Base-by-base conservation (phyloP, 2,329 filamentous ascomycete genomes). In the Fusarium penzigii region DNA sequence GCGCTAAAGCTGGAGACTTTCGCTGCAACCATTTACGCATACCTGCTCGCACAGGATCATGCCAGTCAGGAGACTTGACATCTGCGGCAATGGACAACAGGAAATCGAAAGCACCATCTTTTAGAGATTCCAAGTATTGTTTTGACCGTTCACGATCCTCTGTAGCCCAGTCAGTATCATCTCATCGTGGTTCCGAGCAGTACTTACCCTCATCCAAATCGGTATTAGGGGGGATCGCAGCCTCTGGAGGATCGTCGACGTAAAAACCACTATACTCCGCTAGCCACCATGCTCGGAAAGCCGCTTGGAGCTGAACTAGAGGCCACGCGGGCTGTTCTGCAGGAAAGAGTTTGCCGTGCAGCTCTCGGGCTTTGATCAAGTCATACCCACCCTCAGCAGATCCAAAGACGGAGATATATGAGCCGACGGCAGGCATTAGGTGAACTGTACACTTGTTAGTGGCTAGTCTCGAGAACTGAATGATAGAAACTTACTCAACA, bases 261-360 rank as follows among this genome's bases (percentile, higher is more conserved):
- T 92, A 96, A 78, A 91, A 90, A 3, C 91, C 90, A 60, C 90
- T 94, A 72, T 97, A 97, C 66, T 97, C 92, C 32, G 90, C 87
- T 43, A 97, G 81, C 94, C 94, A 99, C 81, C 90, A 92, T 5
- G 88, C 84, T 49, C 84, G 82, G 12, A 92, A 81, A 4, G 90
- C 88, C 42, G 92, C 90, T 63, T 92, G 88, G 12, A 97, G 80
- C 61, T 87, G 88, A 14, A 86, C 78, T 39, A 96, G 70, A 17
- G 81, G 78, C 89, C 92, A 96, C 14, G 80, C 75, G 40, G 87
- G 77, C 53, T 85, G 83, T 45, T 92, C 88, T 42, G 83, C 76
- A 38, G 82, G 80, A 59, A 87, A 84, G 17, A 97, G 78, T 36
- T 84, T 77, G 13, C 79, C 73, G 66, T 96, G 86, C 2, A 97